These are phyloP conservation scores for Xylaria sp. DNA, from an alignment of 495 filamentous ascomycete species.

Conservation along the genomic window DNA sequence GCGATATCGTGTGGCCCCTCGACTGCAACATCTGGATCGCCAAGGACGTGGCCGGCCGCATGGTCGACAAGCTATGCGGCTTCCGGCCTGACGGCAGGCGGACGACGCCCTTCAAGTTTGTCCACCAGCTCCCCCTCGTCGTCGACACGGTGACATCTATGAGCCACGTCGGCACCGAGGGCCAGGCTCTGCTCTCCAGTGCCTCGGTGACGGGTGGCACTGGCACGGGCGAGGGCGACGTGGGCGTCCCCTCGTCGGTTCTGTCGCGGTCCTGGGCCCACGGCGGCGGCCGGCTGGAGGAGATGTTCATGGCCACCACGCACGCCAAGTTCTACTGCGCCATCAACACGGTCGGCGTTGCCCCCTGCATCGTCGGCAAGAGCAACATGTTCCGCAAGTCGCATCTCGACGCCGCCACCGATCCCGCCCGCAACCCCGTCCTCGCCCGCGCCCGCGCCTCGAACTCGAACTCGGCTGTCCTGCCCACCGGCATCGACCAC, in stretches of 20 bases:
- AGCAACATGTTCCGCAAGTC: constrained; percentile 97
- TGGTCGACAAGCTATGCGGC: constrained; percentile 87
- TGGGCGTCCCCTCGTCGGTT: constrained; percentile 37
- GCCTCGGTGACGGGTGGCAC: constrained; percentile 38
- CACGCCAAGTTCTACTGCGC: constrained; percentile 99
- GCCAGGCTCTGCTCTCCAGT: constrained; percentile 52
- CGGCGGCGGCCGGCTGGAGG: constrained; percentile 87
- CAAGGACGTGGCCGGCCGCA: constrained; percentile 76
- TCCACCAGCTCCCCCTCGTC: constrained; percentile 90
- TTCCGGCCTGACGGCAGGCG: constrained; percentile 50
- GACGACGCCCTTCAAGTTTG: constrained; percentile 81
- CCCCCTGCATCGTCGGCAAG: constrained; percentile 95
- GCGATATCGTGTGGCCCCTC: constrained; percentile 91
- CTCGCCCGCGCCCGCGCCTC: too few species aligned
- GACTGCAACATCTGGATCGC: constrained; percentile 97
- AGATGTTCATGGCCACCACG: constrained; percentile 89
- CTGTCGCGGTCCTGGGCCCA: constrained; percentile 41
- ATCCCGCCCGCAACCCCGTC: constrained; percentile 53
- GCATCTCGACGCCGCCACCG: constrained; percentile 83
- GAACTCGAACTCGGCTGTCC: constrained; percentile 50
- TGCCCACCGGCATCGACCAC: constrained; percentile 78
- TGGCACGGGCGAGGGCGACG: constrained; percentile 27
- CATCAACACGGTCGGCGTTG: constrained; percentile 90
- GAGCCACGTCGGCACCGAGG: constrained; percentile 44
- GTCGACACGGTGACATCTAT: constrained; percentile 68